phyloP scores from a whole-genome alignment of 169 alveolate genomes.

The Nephromyces sp. region DNA sequence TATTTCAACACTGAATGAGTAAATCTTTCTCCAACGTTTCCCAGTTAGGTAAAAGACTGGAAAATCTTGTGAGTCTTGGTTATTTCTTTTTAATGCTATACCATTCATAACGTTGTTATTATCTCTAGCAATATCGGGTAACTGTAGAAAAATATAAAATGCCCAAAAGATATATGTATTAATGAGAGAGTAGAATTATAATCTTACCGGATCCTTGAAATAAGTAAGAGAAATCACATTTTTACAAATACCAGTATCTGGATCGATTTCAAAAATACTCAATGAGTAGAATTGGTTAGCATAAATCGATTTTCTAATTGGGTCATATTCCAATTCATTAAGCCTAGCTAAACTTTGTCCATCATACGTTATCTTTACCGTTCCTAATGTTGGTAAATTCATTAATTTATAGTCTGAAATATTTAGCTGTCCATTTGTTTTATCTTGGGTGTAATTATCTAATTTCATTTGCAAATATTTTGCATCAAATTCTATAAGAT shows the following conservation, averaged over 20 bases:
- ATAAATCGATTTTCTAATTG: neutral
- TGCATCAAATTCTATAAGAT: neutral
- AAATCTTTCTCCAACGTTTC: neutral
- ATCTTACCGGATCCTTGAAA: neutral
- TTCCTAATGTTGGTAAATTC: neutral
- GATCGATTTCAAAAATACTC: neutral
- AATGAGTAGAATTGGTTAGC: neutral
- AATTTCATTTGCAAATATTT: no score
- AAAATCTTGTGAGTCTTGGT: neutral
- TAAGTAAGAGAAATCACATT: neutral
- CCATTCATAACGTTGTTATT: neutral
- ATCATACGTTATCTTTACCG: neutral
- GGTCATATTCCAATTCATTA: neutral
- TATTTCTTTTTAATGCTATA: neutral
- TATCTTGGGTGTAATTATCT: neutral
- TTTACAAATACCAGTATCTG: neutral
- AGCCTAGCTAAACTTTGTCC: neutral
- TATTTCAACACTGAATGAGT: no score
- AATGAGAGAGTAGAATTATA: no score
- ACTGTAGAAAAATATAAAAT: no score
- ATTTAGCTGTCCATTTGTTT: neutral
- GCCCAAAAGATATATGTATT: no score
- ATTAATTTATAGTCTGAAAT: neutral
- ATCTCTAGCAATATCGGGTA: no score
- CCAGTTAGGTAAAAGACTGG: neutral